Evolutionary conservation across 2,329 filamentous ascomycete species (phyloP).

Genomic region (Cytospora paraplurivora): DNA sequence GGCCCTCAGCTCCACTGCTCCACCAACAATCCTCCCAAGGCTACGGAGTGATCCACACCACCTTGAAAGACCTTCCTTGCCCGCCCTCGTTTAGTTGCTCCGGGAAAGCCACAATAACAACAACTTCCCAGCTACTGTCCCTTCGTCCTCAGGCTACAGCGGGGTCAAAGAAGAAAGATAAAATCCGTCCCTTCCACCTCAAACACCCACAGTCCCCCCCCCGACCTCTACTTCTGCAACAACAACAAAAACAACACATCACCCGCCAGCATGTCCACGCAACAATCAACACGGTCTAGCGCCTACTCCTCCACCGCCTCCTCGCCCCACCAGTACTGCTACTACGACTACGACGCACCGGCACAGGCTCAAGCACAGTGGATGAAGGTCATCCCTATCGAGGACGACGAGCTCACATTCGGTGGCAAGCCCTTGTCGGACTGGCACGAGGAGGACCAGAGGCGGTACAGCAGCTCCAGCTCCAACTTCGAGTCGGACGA

Average conservation of each 20-base stretch:
- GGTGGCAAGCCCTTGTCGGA: conserved; percentile 60
- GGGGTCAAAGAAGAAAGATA: not conserved
- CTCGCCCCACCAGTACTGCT: conserved; percentile 22
- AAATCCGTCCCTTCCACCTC: not conserved
- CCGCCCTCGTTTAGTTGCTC: conserved; percentile 18
- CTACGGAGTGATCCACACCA: conserved; percentile 15
- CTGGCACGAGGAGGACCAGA: conserved; percentile 63
- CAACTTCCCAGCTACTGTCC: not conserved
- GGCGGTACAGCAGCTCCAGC: conserved; percentile 44
- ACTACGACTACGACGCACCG: conserved; percentile 21
- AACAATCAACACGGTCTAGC: conserved; percentile 25
- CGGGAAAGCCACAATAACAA: conserved; percentile 23
- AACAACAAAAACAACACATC: conserved; percentile 5
- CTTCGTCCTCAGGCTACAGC: not conserved
- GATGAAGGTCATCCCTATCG: conserved; percentile 59
- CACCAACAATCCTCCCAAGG: conserved; percentile 15
- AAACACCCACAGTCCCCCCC: not conserved
- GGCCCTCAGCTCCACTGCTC: not conserved
- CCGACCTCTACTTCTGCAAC: not conserved
- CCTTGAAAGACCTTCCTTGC: conserved; percentile 14
- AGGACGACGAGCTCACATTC: conserved; percentile 63
- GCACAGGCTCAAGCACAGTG: conserved; percentile 42
- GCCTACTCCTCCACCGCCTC: conserved; percentile 23
- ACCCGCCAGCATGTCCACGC: conserved; percentile 22
- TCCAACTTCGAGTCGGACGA: conserved; percentile 42